Conservation (phyloP, 2,329 filamentous ascomycete genomes). For the Cordyceps cicadae region DNA sequence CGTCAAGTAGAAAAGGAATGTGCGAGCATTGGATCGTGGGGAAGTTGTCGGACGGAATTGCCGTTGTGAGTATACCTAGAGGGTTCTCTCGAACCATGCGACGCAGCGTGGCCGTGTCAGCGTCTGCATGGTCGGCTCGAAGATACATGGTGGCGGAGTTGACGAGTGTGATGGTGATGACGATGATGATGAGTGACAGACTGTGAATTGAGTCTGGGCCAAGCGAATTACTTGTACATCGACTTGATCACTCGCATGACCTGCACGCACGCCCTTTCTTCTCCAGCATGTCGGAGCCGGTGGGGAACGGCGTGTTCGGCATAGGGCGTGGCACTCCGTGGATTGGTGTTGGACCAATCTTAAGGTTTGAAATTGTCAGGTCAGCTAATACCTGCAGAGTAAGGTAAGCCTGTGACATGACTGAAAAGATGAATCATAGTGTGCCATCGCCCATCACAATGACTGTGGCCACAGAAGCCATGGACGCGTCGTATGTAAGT, state of each 20-base stretch:
- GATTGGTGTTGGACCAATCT: slow-evolving; percentile 1
- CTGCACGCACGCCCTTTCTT: not conserved
- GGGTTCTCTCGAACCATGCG: slow-evolving; percentile 52
- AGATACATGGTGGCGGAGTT: slow-evolving; percentile 5
- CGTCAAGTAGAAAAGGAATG: slow-evolving; percentile 52
- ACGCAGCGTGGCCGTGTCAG: slow-evolving; percentile 38
- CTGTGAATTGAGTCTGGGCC: not conserved
- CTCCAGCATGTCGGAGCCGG: not conserved
- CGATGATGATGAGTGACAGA: not conserved
- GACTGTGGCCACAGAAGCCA: too few relatives aligned
- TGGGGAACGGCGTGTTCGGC: slow-evolving; percentile 2
- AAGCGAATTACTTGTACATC: not conserved
- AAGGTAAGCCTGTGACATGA: not conserved
- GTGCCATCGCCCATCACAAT: not conserved
- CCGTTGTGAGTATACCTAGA: slow-evolving; percentile 55
- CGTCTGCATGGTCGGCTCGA: slow-evolving; percentile 40
- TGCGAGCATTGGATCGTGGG: slow-evolving; percentile 51
- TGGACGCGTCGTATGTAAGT: not conserved
- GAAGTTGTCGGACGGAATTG: slow-evolving; percentile 40
- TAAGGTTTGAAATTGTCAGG: not conserved
- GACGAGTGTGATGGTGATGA: not conserved
- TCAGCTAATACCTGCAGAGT: not conserved
- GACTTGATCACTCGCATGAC: not conserved
- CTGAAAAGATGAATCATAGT: not conserved
- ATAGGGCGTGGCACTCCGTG: slow-evolving; percentile 2